phyloP scores from a whole-genome alignment of 805 yeast species.

The Sugiyamaella qingdaonensis region DNA sequence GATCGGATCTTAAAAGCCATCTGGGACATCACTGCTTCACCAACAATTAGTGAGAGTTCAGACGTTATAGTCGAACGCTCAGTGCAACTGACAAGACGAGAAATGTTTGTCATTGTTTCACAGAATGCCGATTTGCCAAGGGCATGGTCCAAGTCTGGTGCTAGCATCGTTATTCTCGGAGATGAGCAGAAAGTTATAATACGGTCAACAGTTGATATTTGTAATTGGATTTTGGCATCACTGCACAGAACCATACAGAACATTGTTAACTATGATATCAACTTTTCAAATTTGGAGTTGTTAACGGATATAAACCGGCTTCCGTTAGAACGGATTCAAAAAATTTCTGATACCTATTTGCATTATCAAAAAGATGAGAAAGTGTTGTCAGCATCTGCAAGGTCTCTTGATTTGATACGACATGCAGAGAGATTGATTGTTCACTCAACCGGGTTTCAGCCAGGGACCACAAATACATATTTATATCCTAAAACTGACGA shows the following conservation, averaged over 20 bases:
- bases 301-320: conserved; percentile 13
- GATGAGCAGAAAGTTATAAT: conserved; percentile 34
- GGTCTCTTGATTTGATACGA: conserved; percentile 11
- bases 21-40: conserved; percentile 35
- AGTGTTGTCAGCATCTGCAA: conserved; percentile 18
- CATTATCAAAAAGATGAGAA: conserved; percentile 12
- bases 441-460: conserved; percentile 13
- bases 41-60: conserved; percentile 27
- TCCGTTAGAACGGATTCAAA: conserved; percentile 26
- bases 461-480: conserved; percentile 5
- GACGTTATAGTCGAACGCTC: conserved; percentile 35
- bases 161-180: conserved; percentile 36
- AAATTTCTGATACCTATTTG: conserved; percentile 29
- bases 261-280: conserved; percentile 31
- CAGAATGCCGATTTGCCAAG: conserved; percentile 39
- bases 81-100: conserved; percentile 35
- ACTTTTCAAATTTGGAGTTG: conserved; percentile 26
- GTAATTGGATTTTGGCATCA: conserved; percentile 43
- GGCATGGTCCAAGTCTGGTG: conserved; percentile 41
- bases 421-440: conserved; percentile 24
- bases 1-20: conserved; percentile 32
- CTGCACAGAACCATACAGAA: conserved; percentile 33
- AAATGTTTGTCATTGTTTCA: conserved; percentile 40
- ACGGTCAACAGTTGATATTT: conserved; percentile 40
- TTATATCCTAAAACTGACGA: conserved; percentile 4